Base-by-base conservation (phyloP, 805 yeast species). In the Groenewaldozyma tartarivorans region DNA sequence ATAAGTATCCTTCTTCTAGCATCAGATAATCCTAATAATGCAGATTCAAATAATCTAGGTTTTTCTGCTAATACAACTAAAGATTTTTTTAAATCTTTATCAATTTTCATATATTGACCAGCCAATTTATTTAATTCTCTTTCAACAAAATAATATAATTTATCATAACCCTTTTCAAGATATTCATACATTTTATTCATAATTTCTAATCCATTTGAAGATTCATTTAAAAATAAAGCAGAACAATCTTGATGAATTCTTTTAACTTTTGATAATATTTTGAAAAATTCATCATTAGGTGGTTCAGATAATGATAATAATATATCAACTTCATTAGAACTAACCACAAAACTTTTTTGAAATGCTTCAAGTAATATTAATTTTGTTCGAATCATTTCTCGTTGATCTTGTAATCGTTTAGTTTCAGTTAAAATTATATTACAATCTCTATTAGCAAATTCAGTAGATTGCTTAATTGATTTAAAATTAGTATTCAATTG, bases 291-390 rank as follows among this genome's bases (percentile, higher is more conserved):
- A 1, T 67, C 63, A 31, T 66, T 62, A 6, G 72, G 49, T 6
- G 51, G 53, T 45, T 15, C 55, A 42, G 41, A 63, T 54, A 53
- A 40, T 20, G 50, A 51, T 20, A 49, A 51, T 36, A 88, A 62
- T 4, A 72, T 59, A 50, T 74, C 81, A 35, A 76, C 79, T 49
- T 90, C 96, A 42, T 75, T 72, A 45, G 79, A 88, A 34, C 71
- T 72, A 34, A 90, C 58, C 0, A 88, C 74, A 54, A 82, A 85
- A 42, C 73, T 72, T 3, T 69, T 66, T 46, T 77, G 75, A 38
- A 57, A 59, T 2, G 63, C 54, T 16, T 51, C 49, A 21, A 62
- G 46, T 13, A 66, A 44, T 2, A 43, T 48, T 20, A 44, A 44
- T 39, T 62, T 56, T 30, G 44, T 30, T 11, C 40, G 33, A 16